Base-by-base conservation (phyloP, 179 eudicot genomes). In the Silene vulgaris region DNA sequence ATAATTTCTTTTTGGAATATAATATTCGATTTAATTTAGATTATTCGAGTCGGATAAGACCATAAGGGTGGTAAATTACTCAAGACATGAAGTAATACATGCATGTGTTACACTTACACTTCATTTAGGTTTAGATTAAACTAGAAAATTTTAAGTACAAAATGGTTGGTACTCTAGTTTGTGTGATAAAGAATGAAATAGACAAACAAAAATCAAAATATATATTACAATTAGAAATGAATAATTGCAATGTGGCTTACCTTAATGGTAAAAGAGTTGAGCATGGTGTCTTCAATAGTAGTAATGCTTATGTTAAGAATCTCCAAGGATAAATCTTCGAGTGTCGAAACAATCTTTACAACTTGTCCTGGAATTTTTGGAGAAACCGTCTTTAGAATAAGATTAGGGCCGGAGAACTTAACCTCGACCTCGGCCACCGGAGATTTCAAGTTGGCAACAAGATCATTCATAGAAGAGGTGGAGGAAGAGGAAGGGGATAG, bases 261-360 rank as follows among this genome's bases (percentile, higher is more conserved):
- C 97, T 95, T 95, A 73, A 95, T 92, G 74, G 97, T 92, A 83
- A 92, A 95, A 40, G 93, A 88, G 77, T 84, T 84, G 52, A 89
- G 84, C 97, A 90, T 86, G 59, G 86, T 89, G 28, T 89, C 93
- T 65, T 93, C 97, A 75, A 90, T 79, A 56, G 83, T 88, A 77
- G 75, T 86, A 76, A 95, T 84, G 79, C 75, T 89, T 62, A 88
- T 88, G 23, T 85, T 86, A 28, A 95, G 93, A 59, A 92, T 86
- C 71, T 95, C 96, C 8, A 95, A 87, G 7, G 87, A 86, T 20
- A 95, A 85, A 52, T 89, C 89, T 72, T 92, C 90, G 0, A 95
- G 80, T 5, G 90, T 81, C 0, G 91, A 78, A 6, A 92, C 78
- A 16, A 95, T 90, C 91, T 92, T 92, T 72, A 79, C 72, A 21